Conservation (phyloP, 805 yeast genomes). For the Kregervanrija delftensis region DNA sequence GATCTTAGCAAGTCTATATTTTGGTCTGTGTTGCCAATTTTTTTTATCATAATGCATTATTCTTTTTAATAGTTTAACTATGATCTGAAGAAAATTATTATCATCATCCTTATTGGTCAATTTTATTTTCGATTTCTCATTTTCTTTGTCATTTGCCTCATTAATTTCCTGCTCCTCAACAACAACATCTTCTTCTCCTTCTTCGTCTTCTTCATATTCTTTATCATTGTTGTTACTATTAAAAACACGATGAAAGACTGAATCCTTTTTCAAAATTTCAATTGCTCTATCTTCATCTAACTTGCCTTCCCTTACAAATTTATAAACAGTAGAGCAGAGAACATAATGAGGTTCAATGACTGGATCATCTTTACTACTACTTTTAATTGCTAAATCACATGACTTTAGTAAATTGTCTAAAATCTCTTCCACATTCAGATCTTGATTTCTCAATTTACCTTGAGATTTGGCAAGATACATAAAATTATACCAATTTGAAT, state of each 20-base stretch:
- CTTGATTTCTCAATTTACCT: slow-evolving; percentile 36
- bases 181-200: too few relatives aligned
- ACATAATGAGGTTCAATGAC: slow-evolving; percentile 76
- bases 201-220: too few relatives aligned
- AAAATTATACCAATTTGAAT: slow-evolving; percentile 53
- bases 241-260: slow-evolving; percentile 15
- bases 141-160: too few relatives aligned
- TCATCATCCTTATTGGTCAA: too few relatives aligned
- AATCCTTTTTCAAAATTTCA: slow-evolving; percentile 32
- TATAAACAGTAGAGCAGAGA: slow-evolving; percentile 50
- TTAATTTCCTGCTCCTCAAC: too few relatives aligned
- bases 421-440: slow-evolving; percentile 19
- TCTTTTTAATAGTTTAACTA: slow-evolving; percentile 41
- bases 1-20: slow-evolving; percentile 62
- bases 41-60: slow-evolving; percentile 60
- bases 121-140: too few relatives aligned
- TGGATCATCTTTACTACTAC: slow-evolving; percentile 41
- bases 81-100: slow-evolving; percentile 28
- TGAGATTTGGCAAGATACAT: slow-evolving; percentile 55
- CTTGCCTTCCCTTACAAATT: slow-evolving; percentile 36
- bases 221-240: not conserved
- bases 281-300: slow-evolving; percentile 34
- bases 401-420: slow-evolving; percentile 39
- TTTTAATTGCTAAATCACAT: slow-evolving; percentile 33
- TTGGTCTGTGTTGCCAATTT: slow-evolving; percentile 89